Evolutionary conservation across 2,329 filamentous ascomycete genomes (phyloP).

Genomic region (Microdochium paspali): DNA sequence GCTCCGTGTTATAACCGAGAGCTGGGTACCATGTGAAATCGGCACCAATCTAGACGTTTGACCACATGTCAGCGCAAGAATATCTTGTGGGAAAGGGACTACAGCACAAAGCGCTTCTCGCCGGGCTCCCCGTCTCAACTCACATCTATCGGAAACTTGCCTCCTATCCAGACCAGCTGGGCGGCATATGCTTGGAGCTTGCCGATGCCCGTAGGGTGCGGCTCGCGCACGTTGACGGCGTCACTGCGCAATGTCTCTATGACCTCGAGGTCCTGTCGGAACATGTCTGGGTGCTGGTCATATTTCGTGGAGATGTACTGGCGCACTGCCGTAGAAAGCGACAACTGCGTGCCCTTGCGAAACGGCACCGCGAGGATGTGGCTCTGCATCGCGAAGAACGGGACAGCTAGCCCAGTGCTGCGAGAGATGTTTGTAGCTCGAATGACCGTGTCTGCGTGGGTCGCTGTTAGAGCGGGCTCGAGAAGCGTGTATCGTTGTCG

Average conservation of each 20-base stretch:
- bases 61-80: not conserved
- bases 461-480: too few species aligned
- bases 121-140: slow-evolving; percentile 13
- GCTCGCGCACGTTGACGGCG: slow-evolving; percentile 81
- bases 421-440: slow-evolving; percentile 1
- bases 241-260: slow-evolving; percentile 77
- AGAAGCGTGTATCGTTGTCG: too few species aligned
- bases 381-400: slow-evolving; percentile 16
- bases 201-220: slow-evolving; percentile 75
- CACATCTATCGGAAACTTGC: slow-evolving; percentile 94
- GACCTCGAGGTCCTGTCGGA: slow-evolving; percentile 72
- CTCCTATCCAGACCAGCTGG: slow-evolving; percentile 85
- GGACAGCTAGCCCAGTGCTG: not conserved
- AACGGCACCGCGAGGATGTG: slow-evolving; percentile 78
- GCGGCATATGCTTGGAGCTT: slow-evolving; percentile 88
- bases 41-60: slow-evolving; percentile 61
- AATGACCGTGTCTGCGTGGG: not conserved
- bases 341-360: slow-evolving; percentile 71
- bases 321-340: slow-evolving; percentile 73
- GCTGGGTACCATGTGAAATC: slow-evolving; percentile 97
- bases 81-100: too few species aligned
- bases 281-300: slow-evolving; percentile 98
- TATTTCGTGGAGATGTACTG: slow-evolving; percentile 97
- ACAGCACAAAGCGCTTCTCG: not conserved
- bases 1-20: slow-evolving; percentile 77